Percentiles rank a stretch among this genome's conserved stretches.
Evolutionary conservation across 352 stramenopile species (phyloP).

Genomic region (Nothophytophthora sp.): DNA sequence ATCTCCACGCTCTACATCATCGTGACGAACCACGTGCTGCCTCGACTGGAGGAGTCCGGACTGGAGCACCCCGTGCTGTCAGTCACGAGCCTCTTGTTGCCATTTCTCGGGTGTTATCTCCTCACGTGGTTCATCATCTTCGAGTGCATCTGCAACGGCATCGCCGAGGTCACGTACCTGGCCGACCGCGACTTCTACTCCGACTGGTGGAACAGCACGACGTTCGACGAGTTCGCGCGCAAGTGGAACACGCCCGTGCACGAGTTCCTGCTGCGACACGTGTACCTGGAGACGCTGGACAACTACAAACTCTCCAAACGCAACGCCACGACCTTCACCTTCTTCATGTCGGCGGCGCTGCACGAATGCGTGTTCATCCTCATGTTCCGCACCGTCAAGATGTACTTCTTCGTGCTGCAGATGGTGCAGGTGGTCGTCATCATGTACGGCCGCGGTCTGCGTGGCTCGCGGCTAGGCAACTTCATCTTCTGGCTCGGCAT

Average conservation of each 20-base stretch:
- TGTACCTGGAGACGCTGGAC: slow-evolving; percentile 82
- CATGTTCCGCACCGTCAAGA: slow-evolving; percentile 93
- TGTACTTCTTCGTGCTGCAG: slow-evolving; percentile 95
- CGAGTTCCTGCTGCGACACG: slow-evolving; percentile 91
- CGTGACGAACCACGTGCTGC: slow-evolving; percentile 88
- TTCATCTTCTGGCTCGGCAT: slow-evolving; percentile 82
- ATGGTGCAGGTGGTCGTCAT: slow-evolving; percentile 95
- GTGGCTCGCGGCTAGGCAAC: slow-evolving; percentile 76
- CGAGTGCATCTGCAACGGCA: slow-evolving; percentile 95
- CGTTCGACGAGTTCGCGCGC: slow-evolving; percentile 89
- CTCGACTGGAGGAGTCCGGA: slow-evolving; percentile 75
- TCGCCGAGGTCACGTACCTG: slow-evolving; percentile 93
- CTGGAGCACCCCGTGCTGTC: slow-evolving; percentile 56
- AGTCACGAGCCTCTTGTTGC: slow-evolving; percentile 87
- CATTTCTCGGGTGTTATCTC: slow-evolving; percentile 95
- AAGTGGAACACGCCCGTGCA: slow-evolving; percentile 99
- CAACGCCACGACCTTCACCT: slow-evolving; percentile 87
- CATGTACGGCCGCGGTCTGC: slow-evolving; percentile 67
- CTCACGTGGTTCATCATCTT: slow-evolving; percentile 98
- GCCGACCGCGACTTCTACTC: slow-evolving; percentile 94
- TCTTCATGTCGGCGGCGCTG: slow-evolving; percentile 94
- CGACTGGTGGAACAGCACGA: slow-evolving; percentile 98
- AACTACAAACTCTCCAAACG: slow-evolving; percentile 70
- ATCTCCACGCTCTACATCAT: slow-evolving; percentile 91
- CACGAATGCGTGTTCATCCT: slow-evolving; percentile 97